Evolutionary conservation across 768 basidiomycete species (phyloP), one percentile per base, ranked within the genome.

Genomic region (Imleria badia): DNA sequence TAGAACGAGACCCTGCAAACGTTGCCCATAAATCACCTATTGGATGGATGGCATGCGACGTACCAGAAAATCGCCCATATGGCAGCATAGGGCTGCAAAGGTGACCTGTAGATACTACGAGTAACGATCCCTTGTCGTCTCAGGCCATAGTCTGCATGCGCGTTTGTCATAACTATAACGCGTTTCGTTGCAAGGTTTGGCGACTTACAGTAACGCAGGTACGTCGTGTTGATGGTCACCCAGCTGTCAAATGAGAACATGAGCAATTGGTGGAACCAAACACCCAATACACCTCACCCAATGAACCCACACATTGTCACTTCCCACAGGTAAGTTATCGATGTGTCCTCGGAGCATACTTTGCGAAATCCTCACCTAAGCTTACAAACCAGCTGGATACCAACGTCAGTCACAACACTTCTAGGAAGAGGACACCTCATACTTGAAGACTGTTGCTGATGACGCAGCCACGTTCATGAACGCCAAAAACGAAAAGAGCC

Each of bases 41-140:
- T 34, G 5, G 14, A 45, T n/a, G 43, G 5, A 29, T 69, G 65
- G 2, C 15, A 36, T 48, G 73, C 69, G 58, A 73, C 77, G 69
- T 78, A 82, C 83, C 87, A 87, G 68, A 81, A 78, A 44, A 86
- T 71, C 23, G 84, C 89, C 82, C 87, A 88, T 67, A 81, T 84
- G 15, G 87, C 73, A 33, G 88, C 68, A 60, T 80, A 90, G 0
- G 89, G 89, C 63, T 89, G 87, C 26, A 86, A 68, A 3, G 63
- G 58, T 59, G 81, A 84, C 60, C 78, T 69, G 71, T 90, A 94
- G 1, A 93, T 81, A 19, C 78, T 75, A 30, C 62, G 77, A 53
- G 85, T 77, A 63, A 85, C 78, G 54, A 84, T 78, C 3, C 86
- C 89, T 54, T 49, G 62, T 17, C 11, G 23, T 51, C 20, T 56